phyloP scores from a whole-genome alignment of 345 rosid genomes.

The Gossypium australe region DNA sequence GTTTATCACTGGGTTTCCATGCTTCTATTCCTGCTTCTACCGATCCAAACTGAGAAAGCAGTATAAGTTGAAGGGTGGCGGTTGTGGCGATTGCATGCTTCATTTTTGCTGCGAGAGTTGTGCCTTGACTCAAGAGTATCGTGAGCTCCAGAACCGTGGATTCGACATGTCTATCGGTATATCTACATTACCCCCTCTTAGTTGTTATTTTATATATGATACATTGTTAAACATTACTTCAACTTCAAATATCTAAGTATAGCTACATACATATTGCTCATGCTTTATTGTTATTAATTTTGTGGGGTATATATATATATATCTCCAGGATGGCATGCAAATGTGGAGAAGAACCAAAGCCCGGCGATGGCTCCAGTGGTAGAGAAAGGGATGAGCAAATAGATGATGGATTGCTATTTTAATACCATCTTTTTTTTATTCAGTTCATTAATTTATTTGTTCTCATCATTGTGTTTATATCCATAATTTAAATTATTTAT shows the following conservation, averaged over 20 bases:
- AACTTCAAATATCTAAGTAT: not conserved
- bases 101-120: constrained; percentile 32
- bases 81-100: constrained; percentile 21
- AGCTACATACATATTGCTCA: too few species aligned
- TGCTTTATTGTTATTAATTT: not conserved
- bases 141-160: constrained; percentile 35
- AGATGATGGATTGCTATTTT: not conserved
- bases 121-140: constrained; percentile 36
- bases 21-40: constrained; percentile 20
- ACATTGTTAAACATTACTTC: not conserved
- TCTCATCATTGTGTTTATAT: not conserved
- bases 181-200: too few species aligned
- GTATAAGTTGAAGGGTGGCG: constrained; percentile 14
- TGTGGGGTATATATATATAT: not conserved
- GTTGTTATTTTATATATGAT: too few species aligned
- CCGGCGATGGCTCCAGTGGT: constrained; percentile 13
- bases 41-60: constrained; percentile 30
- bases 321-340: constrained; percentile 24
- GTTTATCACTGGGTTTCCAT: constrained; percentile 9
- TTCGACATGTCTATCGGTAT: constrained; percentile 33
- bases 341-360: constrained; percentile 3
- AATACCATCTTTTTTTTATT: not conserved
- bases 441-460: not conserved
- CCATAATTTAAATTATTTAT: too few species aligned
- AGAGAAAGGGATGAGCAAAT: constrained; percentile 16